These are phyloP conservation scores for Sporothrix variecibatus DNA, from an alignment of 2,329 filamentous ascomycete genomes.

Conservation along the genomic window DNA sequence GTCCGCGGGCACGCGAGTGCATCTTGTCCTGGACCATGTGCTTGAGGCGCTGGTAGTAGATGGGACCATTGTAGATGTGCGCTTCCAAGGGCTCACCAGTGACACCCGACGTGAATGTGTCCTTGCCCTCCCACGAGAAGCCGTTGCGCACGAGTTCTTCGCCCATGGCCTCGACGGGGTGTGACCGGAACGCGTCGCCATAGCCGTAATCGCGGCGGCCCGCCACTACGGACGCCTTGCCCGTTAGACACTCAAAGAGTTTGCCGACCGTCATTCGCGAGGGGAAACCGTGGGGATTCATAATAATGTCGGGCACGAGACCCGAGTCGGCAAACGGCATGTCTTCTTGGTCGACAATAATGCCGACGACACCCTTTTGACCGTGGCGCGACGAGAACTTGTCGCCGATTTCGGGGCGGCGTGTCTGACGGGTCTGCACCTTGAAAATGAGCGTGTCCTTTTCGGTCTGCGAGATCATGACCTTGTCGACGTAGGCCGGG, in stretches of 20 bases:
- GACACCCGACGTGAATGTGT: slow-evolving; percentile 92
- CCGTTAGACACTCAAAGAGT: slow-evolving; percentile 90
- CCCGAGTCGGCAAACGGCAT: slow-evolving; percentile 93
- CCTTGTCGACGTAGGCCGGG: slow-evolving; percentile 90
- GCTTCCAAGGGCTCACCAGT: slow-evolving; percentile 92
- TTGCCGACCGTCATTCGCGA: slow-evolving; percentile 99
- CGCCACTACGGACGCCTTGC: slow-evolving; percentile 86
- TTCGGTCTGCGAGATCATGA: slow-evolving; percentile 89
- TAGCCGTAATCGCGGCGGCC: slow-evolving; percentile 86
- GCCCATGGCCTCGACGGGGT: slow-evolving; percentile 87
- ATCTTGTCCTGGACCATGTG: slow-evolving; percentile 99
- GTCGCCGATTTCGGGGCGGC: slow-evolving; percentile 91
- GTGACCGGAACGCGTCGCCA: slow-evolving; percentile 76
- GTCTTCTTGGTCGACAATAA: slow-evolving; percentile 95
- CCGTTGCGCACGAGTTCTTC: slow-evolving; percentile 81
- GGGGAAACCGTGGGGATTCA: slow-evolving; percentile 99
- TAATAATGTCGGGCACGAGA: slow-evolving; percentile 97
- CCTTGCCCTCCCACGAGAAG: slow-evolving; percentile 96
- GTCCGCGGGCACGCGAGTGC: slow-evolving; percentile 91
- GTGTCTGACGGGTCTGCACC: slow-evolving; percentile 92
- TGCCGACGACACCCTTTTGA: slow-evolving; percentile 95
- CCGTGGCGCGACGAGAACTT: slow-evolving; percentile 99
- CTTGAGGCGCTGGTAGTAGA: slow-evolving; percentile 99
- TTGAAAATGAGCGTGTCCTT: slow-evolving; percentile 86
- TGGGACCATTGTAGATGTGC: slow-evolving; percentile 97